Conservation (phyloP, 371 early-diverging fungal genomes). For the Mortierella sp. region DNA sequence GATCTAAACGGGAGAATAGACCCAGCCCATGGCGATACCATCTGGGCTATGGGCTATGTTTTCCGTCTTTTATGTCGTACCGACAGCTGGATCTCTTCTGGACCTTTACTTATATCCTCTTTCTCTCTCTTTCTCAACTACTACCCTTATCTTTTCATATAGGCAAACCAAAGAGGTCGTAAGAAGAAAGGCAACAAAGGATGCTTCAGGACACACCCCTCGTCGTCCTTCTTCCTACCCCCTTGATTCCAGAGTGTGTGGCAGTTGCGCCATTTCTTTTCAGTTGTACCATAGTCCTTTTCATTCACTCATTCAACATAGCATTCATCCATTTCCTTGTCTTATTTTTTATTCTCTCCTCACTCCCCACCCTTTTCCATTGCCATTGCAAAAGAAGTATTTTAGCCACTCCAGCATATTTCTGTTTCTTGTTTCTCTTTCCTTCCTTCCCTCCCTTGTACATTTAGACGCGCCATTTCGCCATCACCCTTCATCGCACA, state of each 20-base stretch:
- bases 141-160: not conserved
- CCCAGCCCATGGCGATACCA: not conserved
- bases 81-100: not conserved
- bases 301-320: not conserved
- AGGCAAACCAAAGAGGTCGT: constrained; percentile 23
- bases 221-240: not conserved
- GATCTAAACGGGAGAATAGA: not conserved
- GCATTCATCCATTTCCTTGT: not conserved
- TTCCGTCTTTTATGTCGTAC: not conserved
- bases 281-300: constrained; percentile 12
- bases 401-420: not conserved
- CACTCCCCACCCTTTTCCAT: constrained; percentile 9
- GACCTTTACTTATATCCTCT: not conserved
- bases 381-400: not conserved
- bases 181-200: not conserved
- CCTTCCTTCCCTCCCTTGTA: constrained; percentile 8
- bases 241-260: constrained; percentile 8
- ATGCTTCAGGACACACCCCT: not conserved
- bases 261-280: constrained; percentile 17
- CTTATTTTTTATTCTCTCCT: not conserved
- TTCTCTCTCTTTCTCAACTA: not conserved
- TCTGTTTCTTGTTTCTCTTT: not conserved
- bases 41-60: not conserved
- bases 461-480: not conserved
- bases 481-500: not conserved